Conservation (phyloP, 192 early-diverging fungal genomes). For the Linnemannia elongata region DNA sequence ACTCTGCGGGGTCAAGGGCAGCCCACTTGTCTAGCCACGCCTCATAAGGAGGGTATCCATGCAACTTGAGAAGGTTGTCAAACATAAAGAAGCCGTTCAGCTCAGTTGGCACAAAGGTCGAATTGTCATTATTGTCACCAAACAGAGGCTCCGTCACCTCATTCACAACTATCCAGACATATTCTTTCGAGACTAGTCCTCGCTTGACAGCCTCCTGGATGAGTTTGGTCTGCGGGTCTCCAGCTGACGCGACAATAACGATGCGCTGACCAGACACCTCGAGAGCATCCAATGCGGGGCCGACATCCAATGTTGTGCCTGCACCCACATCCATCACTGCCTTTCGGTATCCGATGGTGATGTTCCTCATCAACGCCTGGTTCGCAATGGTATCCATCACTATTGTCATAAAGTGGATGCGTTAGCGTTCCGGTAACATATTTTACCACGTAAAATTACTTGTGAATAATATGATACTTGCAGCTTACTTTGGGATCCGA, state of each 20-base stretch:
- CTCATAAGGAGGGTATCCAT: constrained; percentile 64
- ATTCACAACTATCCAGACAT: constrained; percentile 62
- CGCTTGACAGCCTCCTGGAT: constrained; percentile 56
- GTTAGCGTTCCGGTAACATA: not conserved
- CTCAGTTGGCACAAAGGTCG: constrained; percentile 26
- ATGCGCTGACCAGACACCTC: constrained; percentile 56
- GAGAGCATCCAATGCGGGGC: constrained; percentile 34
- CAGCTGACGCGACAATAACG: constrained; percentile 60
- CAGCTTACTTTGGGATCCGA: constrained; percentile 63
- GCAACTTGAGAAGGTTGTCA: constrained; percentile 59
- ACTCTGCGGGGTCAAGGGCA: constrained; percentile 52
- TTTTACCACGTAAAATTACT: not conserved
- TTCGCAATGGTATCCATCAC: constrained; percentile 57
- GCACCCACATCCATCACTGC: constrained; percentile 42
- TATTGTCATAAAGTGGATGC: constrained; percentile 7
- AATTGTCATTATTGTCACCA: not conserved
- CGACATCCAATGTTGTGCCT: constrained; percentile 34
- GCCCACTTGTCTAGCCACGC: constrained; percentile 61
- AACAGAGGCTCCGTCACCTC: constrained; percentile 45
- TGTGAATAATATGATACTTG: not conserved
- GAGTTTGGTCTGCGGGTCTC: constrained; percentile 40
- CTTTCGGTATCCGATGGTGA: constrained; percentile 54
- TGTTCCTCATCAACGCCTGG: constrained; percentile 38
- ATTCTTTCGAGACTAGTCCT: constrained; percentile 51
- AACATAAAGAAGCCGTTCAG: constrained; percentile 63